Base-by-base conservation (phyloP, 495 filamentous ascomycete species). In the Barbatosphaeria neglecta region DNA sequence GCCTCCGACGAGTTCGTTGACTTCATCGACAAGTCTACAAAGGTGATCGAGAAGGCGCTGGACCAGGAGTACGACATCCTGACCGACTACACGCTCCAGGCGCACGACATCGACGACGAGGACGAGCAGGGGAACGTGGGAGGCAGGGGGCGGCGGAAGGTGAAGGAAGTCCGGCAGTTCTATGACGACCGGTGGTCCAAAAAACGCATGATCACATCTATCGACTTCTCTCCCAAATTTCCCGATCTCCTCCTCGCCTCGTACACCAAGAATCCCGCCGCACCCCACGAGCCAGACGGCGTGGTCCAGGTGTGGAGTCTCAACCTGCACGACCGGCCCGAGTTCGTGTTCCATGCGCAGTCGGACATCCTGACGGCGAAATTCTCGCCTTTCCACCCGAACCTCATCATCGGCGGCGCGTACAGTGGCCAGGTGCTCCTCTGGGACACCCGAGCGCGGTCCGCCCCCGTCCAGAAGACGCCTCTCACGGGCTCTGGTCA, bases 371-470 rank as follows among this genome's bases (percentile, higher is more conserved):
- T 97, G 16, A 82, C 89, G 0, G 90, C 92, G 48, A 90, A 90
- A 57, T 99, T 97, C 67, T 96, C 92, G 19, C 93, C 92, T 0
- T 95, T 95, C 62, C 93, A 97, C 56, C 90, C 92, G 3, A 94
- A 92, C 49, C 73, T 97, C 27, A 90, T 99, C 55, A 78, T 99
- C 50, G 92, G 89, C 47, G 92, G 92, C 25, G 83, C 87, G 35
- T 99, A 99, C 66, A 90, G 82, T 44, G 92, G 92, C 22, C 93
- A 99, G 69, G 88, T 99, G 10, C 80, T 95, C 10, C 77, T 99
- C n/a, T 99, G 92, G 92, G 92, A 99, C 59, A 97, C 89, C 19
- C 81, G 92, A 16, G 81, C 85, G 17, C 86, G 86, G 51, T 82
- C 86, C 16, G 79, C 85, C 16, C 90, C 92, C 3, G 87, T 96